A percentile compares a stretch with the other conserved stretches of the same genome.
phyloP scores from a whole-genome alignment of 139 green algal species.

The Chlamydomonas schloesseri region DNA sequence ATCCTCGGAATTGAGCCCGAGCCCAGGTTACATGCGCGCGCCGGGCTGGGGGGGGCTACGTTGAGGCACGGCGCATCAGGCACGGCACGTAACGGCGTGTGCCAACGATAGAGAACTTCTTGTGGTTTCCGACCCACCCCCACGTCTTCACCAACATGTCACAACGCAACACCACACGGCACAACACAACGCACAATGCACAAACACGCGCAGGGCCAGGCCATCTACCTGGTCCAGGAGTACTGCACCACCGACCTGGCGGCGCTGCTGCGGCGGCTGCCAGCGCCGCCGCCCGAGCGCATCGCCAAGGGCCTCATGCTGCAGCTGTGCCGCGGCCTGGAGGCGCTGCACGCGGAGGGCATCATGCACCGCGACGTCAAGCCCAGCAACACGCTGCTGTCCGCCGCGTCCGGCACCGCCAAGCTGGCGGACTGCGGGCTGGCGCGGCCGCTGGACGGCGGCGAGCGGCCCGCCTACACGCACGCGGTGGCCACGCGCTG shows the following conservation, averaged over 20 bases:
- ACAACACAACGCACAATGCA: too few species aligned
- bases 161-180: too few species aligned
- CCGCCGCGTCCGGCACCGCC: slow-evolving; percentile 45
- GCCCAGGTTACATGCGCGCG: too few species aligned
- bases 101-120: too few species aligned
- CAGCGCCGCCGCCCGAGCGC: slow-evolving; percentile 12
- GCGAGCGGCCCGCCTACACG: slow-evolving; percentile 69
- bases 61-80: too few species aligned
- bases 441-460: slow-evolving; percentile 71
- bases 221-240: slow-evolving; percentile 52
- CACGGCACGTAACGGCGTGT: too few species aligned
- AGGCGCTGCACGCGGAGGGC: slow-evolving; percentile 50
- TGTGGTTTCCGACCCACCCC: too few species aligned
- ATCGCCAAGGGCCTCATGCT: slow-evolving; percentile 49
- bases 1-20: too few species aligned
- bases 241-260: slow-evolving; percentile 59
- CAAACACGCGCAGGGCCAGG: slow-evolving; percentile 15
- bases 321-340: slow-evolving; percentile 52
- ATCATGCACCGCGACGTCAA: slow-evolving; percentile 54
- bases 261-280: slow-evolving; percentile 16
- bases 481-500: slow-evolving; percentile 96
- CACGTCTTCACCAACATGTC: too few species aligned
- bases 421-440: slow-evolving; percentile 98
- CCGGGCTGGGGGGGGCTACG: too few species aligned
- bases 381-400: slow-evolving; percentile 58